A percentile compares a stretch with the other conserved stretches of the same genome.
Conservation (phyloP, 495 filamentous ascomycete genomes). For the Hypoxylon intermedium region DNA sequence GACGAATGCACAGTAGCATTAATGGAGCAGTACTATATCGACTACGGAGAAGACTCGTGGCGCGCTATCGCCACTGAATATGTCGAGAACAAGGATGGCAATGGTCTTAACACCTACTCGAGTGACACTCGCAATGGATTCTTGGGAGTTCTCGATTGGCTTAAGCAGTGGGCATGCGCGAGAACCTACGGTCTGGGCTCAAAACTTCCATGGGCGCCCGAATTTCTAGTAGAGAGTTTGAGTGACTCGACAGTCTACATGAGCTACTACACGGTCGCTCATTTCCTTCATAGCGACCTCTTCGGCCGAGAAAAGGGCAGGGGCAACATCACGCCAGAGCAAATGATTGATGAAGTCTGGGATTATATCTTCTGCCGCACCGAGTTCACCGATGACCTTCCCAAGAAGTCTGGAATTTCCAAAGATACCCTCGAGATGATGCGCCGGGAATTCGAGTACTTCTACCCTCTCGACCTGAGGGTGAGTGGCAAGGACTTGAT, state of each 20-base stretch:
- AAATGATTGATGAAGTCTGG: slow-evolving; percentile 97
- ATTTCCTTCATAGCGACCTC: slow-evolving; percentile 78
- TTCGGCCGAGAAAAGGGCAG: slow-evolving; percentile 76
- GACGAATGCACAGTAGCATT: slow-evolving; percentile 93
- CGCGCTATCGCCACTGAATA: slow-evolving; percentile 73
- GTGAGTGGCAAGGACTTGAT: slow-evolving; percentile 88
- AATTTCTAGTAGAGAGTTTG: slow-evolving; percentile 91
- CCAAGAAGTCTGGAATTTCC: slow-evolving; percentile 67
- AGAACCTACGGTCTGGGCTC: slow-evolving; percentile 91
- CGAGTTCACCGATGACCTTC: slow-evolving; percentile 68
- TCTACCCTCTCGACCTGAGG: slow-evolving; percentile 89
- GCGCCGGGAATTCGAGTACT: slow-evolving; percentile 93
- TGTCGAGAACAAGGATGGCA: slow-evolving; percentile 67
- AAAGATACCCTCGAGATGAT: slow-evolving; percentile 75
- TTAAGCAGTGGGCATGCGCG: slow-evolving; percentile 95
- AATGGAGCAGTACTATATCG: slow-evolving; percentile 96
- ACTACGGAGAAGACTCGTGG: slow-evolving; percentile 66
- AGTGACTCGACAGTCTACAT: slow-evolving; percentile 94
- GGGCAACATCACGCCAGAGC: slow-evolving; percentile 71
- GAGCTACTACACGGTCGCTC: slow-evolving; percentile 95
- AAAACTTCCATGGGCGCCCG: slow-evolving; percentile 91
- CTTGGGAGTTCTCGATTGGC: slow-evolving; percentile 83
- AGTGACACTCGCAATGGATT: slow-evolving; percentile 84
- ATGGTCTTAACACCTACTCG: slow-evolving; percentile 77
- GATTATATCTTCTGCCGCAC: slow-evolving; percentile 80